Evolutionary conservation across 345 rosid species (phyloP).

Genomic region (Eucalyptus virginea): DNA sequence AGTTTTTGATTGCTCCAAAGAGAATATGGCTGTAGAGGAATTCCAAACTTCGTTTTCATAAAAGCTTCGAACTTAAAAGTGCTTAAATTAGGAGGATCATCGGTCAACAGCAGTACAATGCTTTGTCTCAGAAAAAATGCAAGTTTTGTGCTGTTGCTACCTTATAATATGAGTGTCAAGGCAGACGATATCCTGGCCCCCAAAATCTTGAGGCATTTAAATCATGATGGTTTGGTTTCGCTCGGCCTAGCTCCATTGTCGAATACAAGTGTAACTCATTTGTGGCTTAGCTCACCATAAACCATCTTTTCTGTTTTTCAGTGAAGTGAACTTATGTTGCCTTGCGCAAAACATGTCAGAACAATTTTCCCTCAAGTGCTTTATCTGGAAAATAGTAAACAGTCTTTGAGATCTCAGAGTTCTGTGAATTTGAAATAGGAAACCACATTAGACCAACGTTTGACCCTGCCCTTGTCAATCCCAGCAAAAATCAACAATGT

Average conservation of each 20-base stretch:
- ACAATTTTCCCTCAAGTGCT: neutral
- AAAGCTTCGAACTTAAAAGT: neutral
- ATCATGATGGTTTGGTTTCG: neutral
- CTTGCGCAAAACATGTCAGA: neutral
- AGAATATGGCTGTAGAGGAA: neutral
- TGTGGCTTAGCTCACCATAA: neutral
- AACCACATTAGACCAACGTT: too few species aligned
- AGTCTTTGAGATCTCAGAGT: neutral
- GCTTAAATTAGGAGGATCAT: neutral
- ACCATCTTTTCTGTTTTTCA: neutral
- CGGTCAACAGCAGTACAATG: neutral
- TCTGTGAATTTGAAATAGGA: too few species aligned
- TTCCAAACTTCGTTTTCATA: neutral
- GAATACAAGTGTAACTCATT: neutral
- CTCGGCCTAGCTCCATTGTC: neutral
- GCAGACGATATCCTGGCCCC: neutral
- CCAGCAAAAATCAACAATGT: too few species aligned
- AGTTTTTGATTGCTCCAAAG: neutral
- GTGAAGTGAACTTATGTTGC: neutral
- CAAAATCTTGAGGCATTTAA: neutral
- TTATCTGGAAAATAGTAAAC: neutral
- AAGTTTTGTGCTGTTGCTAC: neutral
- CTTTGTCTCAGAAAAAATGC: neutral
- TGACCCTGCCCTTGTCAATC: too few species aligned
- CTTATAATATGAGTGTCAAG: neutral